Evolutionary conservation across 2,329 filamentous ascomycete species (phyloP), one percentile per base, ranked within the genome.

Genomic region (Colletotrichum orbiculare): DNA sequence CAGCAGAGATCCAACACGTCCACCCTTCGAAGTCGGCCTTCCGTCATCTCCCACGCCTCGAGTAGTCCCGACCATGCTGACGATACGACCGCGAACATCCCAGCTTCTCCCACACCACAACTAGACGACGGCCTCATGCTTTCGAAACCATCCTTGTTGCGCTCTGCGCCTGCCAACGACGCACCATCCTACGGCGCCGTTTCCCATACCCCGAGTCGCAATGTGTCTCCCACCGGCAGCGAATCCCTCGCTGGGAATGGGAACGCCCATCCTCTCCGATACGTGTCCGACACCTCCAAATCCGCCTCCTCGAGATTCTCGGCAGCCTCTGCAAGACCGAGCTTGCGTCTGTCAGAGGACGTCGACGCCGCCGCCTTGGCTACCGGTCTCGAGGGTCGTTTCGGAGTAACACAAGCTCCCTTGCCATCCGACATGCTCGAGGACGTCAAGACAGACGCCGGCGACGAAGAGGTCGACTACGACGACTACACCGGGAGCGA

Each of bases 371-470:
- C 83, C 13, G 78, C 82, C 38, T 77, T 87, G n/a, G 79, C 82
- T 43, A 81, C 82, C 17, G 83, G 86, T 37, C 75, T 86, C 7
- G 85, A 86, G 45, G 82, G 84, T 50, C 82, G 86, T 43, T 84
- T 85, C 70, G 80, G 83, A 35, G 72, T 85, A n/a, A 76, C 81
- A 15, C 81, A 87, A 67, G 78, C 80, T 2, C 73, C 83, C 3
- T 71, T 85, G 17, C 73, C 82, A 13, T 79, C 79, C 65, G 81
- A 81, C 37, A 75, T 83, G 25, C 72, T 82, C 6, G 79, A 81
- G 15, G 77, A 81, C 58, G 73, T 76, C 49, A 66, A 71, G 46
- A 61, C 64, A 38, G 56, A 49, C n/a, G 48, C 43, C 11, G 61
- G 60, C 7, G 64, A 68, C 12, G 71, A 71, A 53, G 68, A 71